Base-by-base conservation (phyloP, 768 basidiomycete genomes). In the Xerocomus spinulosus region DNA sequence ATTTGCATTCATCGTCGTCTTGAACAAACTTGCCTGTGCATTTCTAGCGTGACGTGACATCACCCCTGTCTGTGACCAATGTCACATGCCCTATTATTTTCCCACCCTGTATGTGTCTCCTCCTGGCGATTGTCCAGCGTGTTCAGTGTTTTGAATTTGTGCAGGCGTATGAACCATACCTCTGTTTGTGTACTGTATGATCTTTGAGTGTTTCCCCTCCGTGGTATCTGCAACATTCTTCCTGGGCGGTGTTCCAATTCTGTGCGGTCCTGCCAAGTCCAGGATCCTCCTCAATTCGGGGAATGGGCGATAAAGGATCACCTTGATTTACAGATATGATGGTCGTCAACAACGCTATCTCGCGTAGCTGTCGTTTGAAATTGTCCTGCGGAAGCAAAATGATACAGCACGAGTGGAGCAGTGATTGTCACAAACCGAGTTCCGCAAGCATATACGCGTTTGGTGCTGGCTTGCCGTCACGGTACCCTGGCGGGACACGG, bases 1-100 rank as follows among this genome's bases (percentile, higher is more conserved):
- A 58, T 14, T 41, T 24, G 24, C 37, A 46, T 50, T 47, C 23
- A 58, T 62, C 28, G 61, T 65, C 58, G 62, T 60, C 52, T 53
- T 60, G 61, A 51, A 50, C 14, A 48, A n/a, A 67, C 60, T 67
- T 64, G 62, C 65, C 63, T 67, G 46, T n/a, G 46, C 23, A n/a
- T 15, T 33, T 48, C 17, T 20, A 42, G 20, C 29, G 65, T 67
- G 62, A 64, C 32, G 63, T 63, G 59, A 62, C 62, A 51, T 3
- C 0, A 28, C 59, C 62, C 62, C 62, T 67, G 40, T 64, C 25
- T 44, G 54, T 64, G 54, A 64, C 57, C 10, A n/a, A 0, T 25
- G 52, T 67, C 62, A 64, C 64, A 21, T n/a, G n/a, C n/a, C 0
- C 24, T 7, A 34, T 7, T 51, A 54, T 52, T 53, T 52, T 50